Conservation (phyloP, 2,329 filamentous ascomycete species). For the Aspergillus unguis region DNA sequence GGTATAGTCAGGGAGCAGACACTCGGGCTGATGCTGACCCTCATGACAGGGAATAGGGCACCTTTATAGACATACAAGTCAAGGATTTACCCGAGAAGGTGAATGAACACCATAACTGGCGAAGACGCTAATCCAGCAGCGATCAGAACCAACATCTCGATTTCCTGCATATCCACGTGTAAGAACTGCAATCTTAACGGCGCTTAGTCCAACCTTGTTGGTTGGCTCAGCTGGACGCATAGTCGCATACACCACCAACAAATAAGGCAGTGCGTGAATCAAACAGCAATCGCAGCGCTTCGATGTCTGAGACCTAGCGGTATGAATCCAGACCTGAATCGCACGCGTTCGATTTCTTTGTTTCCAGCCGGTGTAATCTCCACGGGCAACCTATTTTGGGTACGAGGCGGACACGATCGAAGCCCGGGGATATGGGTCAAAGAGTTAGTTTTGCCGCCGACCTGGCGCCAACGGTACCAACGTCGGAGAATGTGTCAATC, state of each 20-base stretch:
- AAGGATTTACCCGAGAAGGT: no score
- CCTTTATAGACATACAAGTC: no score
- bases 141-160: no score
- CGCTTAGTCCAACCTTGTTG: constrained; percentile 14
- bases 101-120: no score
- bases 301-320: no score
- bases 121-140: no score
- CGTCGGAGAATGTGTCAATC: constrained; percentile 3
- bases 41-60: no score
- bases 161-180: no score
- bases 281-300: not conserved
- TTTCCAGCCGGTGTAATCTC: not conserved
- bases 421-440: not conserved
- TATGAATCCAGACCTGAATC: no score
- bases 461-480: constrained; percentile 5
- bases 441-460: not conserved
- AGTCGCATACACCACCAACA: not conserved
- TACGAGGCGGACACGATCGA: constrained; percentile 5
- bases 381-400: constrained; percentile 4
- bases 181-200: constrained; percentile 11
- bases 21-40: no score
- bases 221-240: constrained; percentile 6
- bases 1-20: no score
- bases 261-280: not conserved
- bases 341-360: not conserved